These are phyloP conservation scores for Phaffia australis DNA, from an alignment of 768 basidiomycete species.

Conservation along the genomic window DNA sequence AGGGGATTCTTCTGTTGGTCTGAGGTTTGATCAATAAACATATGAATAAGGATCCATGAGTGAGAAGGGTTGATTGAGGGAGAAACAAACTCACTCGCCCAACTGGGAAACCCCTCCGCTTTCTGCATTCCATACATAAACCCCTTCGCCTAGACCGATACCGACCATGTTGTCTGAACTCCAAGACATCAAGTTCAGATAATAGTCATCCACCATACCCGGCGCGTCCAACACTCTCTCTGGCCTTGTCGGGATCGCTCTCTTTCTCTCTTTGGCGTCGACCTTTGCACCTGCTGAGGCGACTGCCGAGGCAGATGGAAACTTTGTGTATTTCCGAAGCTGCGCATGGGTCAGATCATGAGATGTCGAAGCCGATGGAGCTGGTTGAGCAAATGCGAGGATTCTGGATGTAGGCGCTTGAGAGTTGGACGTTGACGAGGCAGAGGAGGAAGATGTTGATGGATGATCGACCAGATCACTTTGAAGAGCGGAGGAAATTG, in stretches of 20 bases:
- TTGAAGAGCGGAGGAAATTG: too few relatives aligned
- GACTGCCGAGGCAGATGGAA: constrained; percentile 56
- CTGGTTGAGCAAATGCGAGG: constrained; percentile 69
- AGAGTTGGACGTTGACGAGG: background rate
- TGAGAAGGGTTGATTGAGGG: background rate
- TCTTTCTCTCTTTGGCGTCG: constrained; percentile 44
- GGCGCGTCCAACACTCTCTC: constrained; percentile 94
- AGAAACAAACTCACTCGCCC: constrained; percentile 34
- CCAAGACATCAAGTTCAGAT: constrained; percentile 89
- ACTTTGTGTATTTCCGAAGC: constrained; percentile 40
- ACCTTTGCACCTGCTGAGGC: constrained; percentile 44
- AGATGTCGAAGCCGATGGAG: constrained; percentile 65
- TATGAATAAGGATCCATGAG: too few relatives aligned
- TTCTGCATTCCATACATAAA: constrained; percentile 91
- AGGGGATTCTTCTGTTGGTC: constrained; percentile 28
- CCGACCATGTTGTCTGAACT: constrained; percentile 73
- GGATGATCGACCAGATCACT: too few relatives aligned
- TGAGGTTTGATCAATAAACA: background rate
- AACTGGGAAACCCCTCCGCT: constrained; percentile 70
- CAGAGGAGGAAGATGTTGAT: background rate
- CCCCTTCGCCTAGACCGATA: constrained; percentile 73
- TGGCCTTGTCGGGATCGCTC: constrained; percentile 74
- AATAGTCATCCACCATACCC: constrained; percentile 77
- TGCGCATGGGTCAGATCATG: constrained; percentile 65
- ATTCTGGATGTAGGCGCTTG: constrained; percentile 45